Percentiles rank a stretch among this genome's conserved stretches.
Conservation (phyloP, 768 basidiomycete genomes). For the Boletus vinaceobasis region DNA sequence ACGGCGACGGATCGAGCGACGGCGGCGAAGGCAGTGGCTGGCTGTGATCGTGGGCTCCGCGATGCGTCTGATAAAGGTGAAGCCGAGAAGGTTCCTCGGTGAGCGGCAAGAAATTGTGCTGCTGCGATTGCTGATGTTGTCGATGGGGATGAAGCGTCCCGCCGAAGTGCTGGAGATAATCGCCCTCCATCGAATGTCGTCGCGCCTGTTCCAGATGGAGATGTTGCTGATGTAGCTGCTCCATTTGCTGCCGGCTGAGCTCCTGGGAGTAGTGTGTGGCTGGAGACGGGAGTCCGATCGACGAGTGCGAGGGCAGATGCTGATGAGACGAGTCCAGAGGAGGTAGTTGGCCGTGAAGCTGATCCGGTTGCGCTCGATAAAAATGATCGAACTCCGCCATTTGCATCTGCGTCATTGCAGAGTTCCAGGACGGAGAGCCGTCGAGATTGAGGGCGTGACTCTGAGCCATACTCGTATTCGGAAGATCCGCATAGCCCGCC, state of each 20-base stretch:
- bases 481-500: conserved; percentile 27
- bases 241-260: conserved; percentile 43
- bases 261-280: conserved; percentile 45
- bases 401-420: conserved; percentile 68
- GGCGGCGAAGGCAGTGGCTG: conserved; percentile 31
- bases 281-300: conserved; percentile 39
- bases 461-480: conserved; percentile 66
- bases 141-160: conserved; percentile 31
- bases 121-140: conserved; percentile 26
- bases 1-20: conserved; percentile 32
- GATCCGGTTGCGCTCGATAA: conserved; percentile 35
- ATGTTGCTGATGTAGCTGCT: conserved; percentile 37
- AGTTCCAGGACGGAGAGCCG: conserved; percentile 84
- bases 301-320: conserved; percentile 50
- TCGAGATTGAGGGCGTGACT: conserved; percentile 76
- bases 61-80: conserved; percentile 36
- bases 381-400: conserved; percentile 46
- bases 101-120: conserved; percentile 25
- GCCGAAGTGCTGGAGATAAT: conserved; percentile 38
- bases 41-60: conserved; percentile 32
- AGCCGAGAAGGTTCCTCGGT: conserved; percentile 30
- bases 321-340: conserved; percentile 44
- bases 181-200: conserved; percentile 33
- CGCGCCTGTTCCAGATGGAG: conserved; percentile 34
- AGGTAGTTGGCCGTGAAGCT: conserved; percentile 42